Evolutionary conservation across 306 rosid genomes (phyloP).

Genomic region (Vigna hirtella): DNA sequence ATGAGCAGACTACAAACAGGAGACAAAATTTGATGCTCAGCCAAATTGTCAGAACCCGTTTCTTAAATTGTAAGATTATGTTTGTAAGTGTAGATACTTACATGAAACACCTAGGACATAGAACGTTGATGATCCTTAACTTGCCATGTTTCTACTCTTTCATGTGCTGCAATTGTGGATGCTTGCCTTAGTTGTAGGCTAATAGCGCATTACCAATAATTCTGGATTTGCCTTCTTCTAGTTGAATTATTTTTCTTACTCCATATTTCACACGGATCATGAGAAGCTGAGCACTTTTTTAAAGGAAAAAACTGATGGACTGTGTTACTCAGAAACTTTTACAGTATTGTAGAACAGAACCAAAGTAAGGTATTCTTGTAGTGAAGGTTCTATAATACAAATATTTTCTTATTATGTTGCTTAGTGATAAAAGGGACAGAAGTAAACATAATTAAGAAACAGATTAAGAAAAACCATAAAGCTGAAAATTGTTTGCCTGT

Average conservation of each 20-base stretch:
- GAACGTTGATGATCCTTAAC: slow-evolving; percentile 52
- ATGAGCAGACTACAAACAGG: slow-evolving; percentile 29
- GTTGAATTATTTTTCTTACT: slow-evolving; percentile 4
- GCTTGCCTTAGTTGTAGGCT: slow-evolving; percentile 47
- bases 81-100: slow-evolving; percentile 26
- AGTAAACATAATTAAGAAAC: background rate
- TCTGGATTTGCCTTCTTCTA: slow-evolving; percentile 18
- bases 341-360: background rate
- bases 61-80: slow-evolving; percentile 40
- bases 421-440: background rate
- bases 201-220: slow-evolving; percentile 27
- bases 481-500: slow-evolving; percentile 26
- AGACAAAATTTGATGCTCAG: slow-evolving; percentile 49
- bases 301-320: background rate
- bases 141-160: slow-evolving; percentile 40
- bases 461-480: slow-evolving; percentile 25
- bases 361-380: background rate
- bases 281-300: background rate
- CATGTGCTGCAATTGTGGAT: slow-evolving; percentile 38
- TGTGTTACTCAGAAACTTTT: background rate
- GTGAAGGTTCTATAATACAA: background rate
- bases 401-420: background rate
- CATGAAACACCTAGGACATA: slow-evolving; percentile 21
- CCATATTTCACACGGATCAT: slow-evolving; percentile 19
- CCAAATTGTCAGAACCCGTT: slow-evolving; percentile 47